Percentiles rank a stretch among this genome's conserved stretches.
These are phyloP conservation scores for Camelina hispida DNA, from an alignment of 345 rosid species.

Conservation along the genomic window DNA sequence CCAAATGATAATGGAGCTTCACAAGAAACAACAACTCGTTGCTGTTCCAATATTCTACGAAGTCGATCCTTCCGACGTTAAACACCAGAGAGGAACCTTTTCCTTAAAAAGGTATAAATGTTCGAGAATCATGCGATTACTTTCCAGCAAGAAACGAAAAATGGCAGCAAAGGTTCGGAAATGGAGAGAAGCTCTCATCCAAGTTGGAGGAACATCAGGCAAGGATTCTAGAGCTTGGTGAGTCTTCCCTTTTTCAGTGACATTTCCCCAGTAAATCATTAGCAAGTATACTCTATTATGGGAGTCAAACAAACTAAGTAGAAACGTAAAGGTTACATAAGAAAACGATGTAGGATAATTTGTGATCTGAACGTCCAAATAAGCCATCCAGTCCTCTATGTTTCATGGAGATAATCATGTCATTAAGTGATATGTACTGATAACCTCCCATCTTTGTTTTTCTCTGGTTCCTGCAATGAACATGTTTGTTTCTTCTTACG, in stretches of 20 bases:
- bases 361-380: no score
- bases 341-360: no score
- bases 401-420: no score
- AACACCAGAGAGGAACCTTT: slow-evolving; percentile 37
- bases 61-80: slow-evolving; percentile 29
- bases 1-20: slow-evolving; percentile 36
- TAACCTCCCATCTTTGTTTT: no score
- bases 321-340: no score
- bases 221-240: slow-evolving; percentile 16
- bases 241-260: not conserved
- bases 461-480: no score
- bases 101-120: slow-evolving; percentile 24
- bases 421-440: no score
- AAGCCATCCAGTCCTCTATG: no score
- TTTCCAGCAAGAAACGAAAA: slow-evolving; percentile 9
- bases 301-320: no score
- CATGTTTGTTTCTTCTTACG: no score
- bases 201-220: slow-evolving; percentile 28
- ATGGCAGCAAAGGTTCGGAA: slow-evolving; percentile 1
- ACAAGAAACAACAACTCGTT: not conserved
- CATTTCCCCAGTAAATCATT: not conserved
- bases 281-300: no score
- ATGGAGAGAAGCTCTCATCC: slow-evolving; percentile 37
- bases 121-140: not conserved
- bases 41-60: slow-evolving; percentile 37